Conservation (phyloP, 2,329 filamentous ascomycete genomes). For the Sarocladiaceae sp. region DNA sequence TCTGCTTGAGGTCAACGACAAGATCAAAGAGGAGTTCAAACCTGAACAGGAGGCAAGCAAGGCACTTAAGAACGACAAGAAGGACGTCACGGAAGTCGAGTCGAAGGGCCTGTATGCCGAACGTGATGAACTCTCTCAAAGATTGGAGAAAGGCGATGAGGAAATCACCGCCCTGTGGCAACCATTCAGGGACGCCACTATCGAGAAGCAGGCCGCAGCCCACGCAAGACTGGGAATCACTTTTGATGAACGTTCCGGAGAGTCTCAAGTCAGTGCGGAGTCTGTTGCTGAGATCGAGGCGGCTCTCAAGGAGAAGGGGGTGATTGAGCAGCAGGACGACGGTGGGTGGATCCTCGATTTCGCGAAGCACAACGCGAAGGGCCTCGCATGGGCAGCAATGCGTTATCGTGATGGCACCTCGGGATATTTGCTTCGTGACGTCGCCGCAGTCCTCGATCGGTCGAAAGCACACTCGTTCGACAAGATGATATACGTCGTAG, state of each 20-base stretch:
- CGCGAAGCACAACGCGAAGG: slow-evolving; percentile 67
- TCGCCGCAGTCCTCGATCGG: slow-evolving; percentile 64
- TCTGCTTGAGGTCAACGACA: slow-evolving; percentile 64
- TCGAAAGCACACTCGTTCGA: slow-evolving; percentile 60
- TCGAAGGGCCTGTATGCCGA: slow-evolving; percentile 37
- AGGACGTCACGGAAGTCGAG: slow-evolving; percentile 34
- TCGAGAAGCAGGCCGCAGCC: slow-evolving; percentile 48
- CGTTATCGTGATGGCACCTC: slow-evolving; percentile 47
- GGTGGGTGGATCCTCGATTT: slow-evolving; percentile 68
- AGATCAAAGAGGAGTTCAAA: slow-evolving; percentile 57
- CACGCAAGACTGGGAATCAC: slow-evolving; percentile 51
- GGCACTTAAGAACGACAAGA: slow-evolving; percentile 35
- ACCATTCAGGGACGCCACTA: slow-evolving; percentile 48
- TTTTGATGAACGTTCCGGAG: slow-evolving; percentile 61
- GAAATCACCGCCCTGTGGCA: slow-evolving; percentile 50
- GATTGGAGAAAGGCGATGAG: slow-evolving; percentile 53
- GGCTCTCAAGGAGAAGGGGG: slow-evolving; percentile 52
- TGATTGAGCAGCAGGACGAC: slow-evolving; percentile 57
- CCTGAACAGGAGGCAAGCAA: slow-evolving; percentile 58
- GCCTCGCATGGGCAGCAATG: slow-evolving; percentile 63
- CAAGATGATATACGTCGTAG: slow-evolving; percentile 77
- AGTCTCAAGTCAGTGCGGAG: slow-evolving; percentile 49
- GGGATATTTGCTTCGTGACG: slow-evolving; percentile 62
- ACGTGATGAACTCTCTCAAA: slow-evolving; percentile 53
- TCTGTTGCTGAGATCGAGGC: slow-evolving; percentile 59